phyloP scores from a whole-genome alignment of 495 filamentous ascomycete species.

The Parathielavia hyrcaniae region DNA sequence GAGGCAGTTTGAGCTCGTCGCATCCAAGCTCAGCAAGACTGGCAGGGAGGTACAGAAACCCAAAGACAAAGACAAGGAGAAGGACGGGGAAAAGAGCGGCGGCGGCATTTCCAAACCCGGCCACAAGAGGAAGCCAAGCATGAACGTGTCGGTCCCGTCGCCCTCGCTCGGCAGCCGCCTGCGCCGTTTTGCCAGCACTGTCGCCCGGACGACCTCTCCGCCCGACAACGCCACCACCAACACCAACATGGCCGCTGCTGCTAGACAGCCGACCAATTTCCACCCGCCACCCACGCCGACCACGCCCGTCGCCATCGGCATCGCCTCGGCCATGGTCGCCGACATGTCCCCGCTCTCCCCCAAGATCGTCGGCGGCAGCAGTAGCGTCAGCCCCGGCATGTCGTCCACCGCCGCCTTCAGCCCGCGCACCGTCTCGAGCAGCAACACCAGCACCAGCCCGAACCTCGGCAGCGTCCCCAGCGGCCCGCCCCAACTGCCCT shows the following conservation, averaged over 20 bases:
- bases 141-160: slow-evolving; percentile 21
- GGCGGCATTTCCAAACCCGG: slow-evolving; percentile 14
- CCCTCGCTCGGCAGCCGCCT: slow-evolving; percentile 27
- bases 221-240: background rate
- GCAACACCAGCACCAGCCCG: background rate
- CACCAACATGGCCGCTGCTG: slow-evolving; percentile 1
- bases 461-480: background rate
- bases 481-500: slow-evolving; percentile 24
- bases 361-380: slow-evolving; percentile 8
- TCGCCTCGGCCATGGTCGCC: slow-evolving; percentile 27
- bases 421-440: slow-evolving; percentile 1
- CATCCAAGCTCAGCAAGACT: slow-evolving; percentile 34
- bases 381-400: slow-evolving; percentile 7
- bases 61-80: slow-evolving; percentile 19
- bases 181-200: slow-evolving; percentile 31
- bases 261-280: background rate
- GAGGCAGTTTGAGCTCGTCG: slow-evolving; percentile 44
- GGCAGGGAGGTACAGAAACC: slow-evolving; percentile 9
- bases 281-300: slow-evolving; percentile 11
- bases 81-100: background rate
- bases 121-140: slow-evolving; percentile 27
- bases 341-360: slow-evolving; percentile 25
- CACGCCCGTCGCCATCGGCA: slow-evolving; percentile 22
- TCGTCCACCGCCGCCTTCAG: slow-evolving; percentile 17
- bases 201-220: slow-evolving; percentile 18